These are phyloP conservation scores for Pisolithus tinctorius DNA, from an alignment of 768 basidiomycete genomes.

Conservation along the genomic window DNA sequence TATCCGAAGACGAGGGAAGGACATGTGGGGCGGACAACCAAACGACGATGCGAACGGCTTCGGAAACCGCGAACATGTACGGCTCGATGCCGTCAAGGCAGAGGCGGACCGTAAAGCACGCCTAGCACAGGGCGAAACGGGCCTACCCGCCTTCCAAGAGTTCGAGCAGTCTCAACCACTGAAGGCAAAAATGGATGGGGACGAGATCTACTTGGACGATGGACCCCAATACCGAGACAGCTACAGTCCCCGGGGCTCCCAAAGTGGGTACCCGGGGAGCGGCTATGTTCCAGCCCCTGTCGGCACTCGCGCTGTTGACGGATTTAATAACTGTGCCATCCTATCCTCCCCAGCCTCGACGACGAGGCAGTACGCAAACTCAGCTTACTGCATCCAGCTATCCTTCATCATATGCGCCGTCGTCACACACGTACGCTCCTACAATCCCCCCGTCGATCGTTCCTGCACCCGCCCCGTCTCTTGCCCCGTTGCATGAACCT, in stretches of 20 bases:
- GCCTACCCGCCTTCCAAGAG: slow-evolving; percentile 72
- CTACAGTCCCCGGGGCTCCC: slow-evolving; percentile 25
- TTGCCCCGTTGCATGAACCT: slow-evolving; percentile 14
- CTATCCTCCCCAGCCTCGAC: slow-evolving; percentile 38
- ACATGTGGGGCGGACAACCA: slow-evolving; percentile 33
- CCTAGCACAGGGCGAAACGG: slow-evolving; percentile 52
- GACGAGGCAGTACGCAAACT: slow-evolving; percentile 33
- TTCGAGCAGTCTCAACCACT: slow-evolving; percentile 56
- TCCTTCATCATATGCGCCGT: slow-evolving; percentile 30
- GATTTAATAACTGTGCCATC: slow-evolving; percentile 52
- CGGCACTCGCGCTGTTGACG: slow-evolving; percentile 69
- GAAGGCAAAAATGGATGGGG: slow-evolving; percentile 50
- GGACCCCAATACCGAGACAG: slow-evolving; percentile 30
- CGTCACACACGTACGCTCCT: slow-evolving; percentile 13
- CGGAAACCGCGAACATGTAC: slow-evolving; percentile 50
- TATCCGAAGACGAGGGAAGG: slow-evolving; percentile 47
- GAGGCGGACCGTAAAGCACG: slow-evolving; percentile 78
- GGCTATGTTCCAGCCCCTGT: slow-evolving; percentile 61
- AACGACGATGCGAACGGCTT: slow-evolving; percentile 30
- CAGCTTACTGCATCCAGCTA: slow-evolving; percentile 36
- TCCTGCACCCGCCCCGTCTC: slow-evolving; percentile 8
- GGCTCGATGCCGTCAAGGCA: slow-evolving; percentile 79
- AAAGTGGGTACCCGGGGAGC: slow-evolving; percentile 33
- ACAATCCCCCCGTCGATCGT: slow-evolving; percentile 22
- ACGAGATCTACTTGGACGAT: slow-evolving; percentile 52